Percentiles rank a stretch among this genome's conserved stretches.
Evolutionary conservation across 2,329 filamentous ascomycete genomes (phyloP).

Genomic region (Aspergillus chevalieri): DNA sequence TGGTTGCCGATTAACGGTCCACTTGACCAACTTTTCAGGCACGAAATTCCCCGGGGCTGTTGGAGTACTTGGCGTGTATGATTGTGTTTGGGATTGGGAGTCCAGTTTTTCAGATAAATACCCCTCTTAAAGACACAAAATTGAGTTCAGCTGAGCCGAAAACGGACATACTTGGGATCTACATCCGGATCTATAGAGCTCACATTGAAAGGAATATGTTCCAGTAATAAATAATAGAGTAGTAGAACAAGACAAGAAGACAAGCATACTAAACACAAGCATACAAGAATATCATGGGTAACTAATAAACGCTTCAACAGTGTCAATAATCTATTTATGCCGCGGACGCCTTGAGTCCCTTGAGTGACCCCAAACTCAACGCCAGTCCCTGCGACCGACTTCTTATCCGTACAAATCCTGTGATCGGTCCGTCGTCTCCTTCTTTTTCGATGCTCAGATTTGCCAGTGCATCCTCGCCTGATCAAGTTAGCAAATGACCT

Average conservation of each 20-base stretch:
- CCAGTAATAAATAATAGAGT: not conserved
- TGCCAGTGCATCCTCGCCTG: slow-evolving; percentile 95
- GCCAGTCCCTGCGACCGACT: slow-evolving; percentile 94
- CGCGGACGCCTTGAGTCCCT: slow-evolving; percentile 73
- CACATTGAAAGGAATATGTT: too few relatives aligned
- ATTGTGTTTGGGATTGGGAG: too few relatives aligned
- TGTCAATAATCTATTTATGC: slow-evolving; percentile 28
- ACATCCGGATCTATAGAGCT: too few relatives aligned
- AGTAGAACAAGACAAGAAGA: slow-evolving; percentile 8
- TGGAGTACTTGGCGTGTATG: too few relatives aligned
- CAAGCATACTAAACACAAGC: slow-evolving; percentile 14
- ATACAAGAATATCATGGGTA: slow-evolving; percentile 23
- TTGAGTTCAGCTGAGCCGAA: too few relatives aligned
- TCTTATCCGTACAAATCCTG: slow-evolving; percentile 94
- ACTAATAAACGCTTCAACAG: slow-evolving; percentile 23
- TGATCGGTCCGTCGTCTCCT: slow-evolving; percentile 88
- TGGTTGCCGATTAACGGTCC: too few relatives aligned
- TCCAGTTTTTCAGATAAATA: too few relatives aligned
- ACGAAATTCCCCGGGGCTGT: too few relatives aligned
- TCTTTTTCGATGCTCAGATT: slow-evolving; percentile 98
- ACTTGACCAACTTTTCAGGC: too few relatives aligned
- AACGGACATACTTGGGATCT: too few relatives aligned
- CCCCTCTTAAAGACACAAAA: too few relatives aligned
- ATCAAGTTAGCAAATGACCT: slow-evolving; percentile 15
- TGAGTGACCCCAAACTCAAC: slow-evolving; percentile 85